A percentile compares a stretch with the other conserved stretches of the same genome.
phyloP scores from a whole-genome alignment of 345 rosid genomes.

The Adansonia digitata region DNA sequence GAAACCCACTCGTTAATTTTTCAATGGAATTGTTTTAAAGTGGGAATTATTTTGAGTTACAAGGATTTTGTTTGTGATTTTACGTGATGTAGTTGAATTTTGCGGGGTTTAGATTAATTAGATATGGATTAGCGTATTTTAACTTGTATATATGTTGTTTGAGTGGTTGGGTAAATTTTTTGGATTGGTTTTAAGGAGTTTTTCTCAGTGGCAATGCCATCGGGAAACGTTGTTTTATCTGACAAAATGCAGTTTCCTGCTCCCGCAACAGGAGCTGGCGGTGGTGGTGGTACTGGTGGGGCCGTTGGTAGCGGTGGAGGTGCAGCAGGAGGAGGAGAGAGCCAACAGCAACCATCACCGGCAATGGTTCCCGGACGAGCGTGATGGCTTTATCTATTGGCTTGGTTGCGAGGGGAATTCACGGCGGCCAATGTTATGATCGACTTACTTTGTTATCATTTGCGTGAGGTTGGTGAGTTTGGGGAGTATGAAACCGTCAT shows the following conservation, averaged over 20 bases:
- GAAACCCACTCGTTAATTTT: neutral
- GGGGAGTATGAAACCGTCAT: slow-evolving; percentile 63
- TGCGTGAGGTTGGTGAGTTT: slow-evolving; percentile 52
- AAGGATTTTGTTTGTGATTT: neutral
- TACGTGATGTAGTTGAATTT: slow-evolving; percentile 16
- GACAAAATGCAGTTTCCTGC: slow-evolving; percentile 64
- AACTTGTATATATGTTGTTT: slow-evolving; percentile 14
- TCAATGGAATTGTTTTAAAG: neutral
- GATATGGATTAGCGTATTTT: slow-evolving; percentile 16
- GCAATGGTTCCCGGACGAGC: slow-evolving; percentile 61
- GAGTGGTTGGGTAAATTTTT: neutral
- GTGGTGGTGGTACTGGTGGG: slow-evolving; percentile 9
- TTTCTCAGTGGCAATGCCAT: slow-evolving; percentile 73
- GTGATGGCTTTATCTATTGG: slow-evolving; percentile 47
- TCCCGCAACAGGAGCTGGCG: slow-evolving; percentile 4
- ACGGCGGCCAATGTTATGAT: slow-evolving; percentile 93
- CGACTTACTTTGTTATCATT: slow-evolving; percentile 68
- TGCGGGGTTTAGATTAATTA: neutral
- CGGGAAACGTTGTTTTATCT: slow-evolving; percentile 49
- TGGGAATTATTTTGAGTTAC: neutral
- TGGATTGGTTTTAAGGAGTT: neutral
- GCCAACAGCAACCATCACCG: slow-evolving; percentile 35
- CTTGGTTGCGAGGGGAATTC: slow-evolving; percentile 41
- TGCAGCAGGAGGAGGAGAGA: slow-evolving; percentile 19
- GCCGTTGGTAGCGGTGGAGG: neutral